A percentile compares a stretch with the other conserved stretches of the same genome.
Evolutionary conservation across 352 stramenopile genomes (phyloP).

Genomic region (Phytophthora brassicae): DNA sequence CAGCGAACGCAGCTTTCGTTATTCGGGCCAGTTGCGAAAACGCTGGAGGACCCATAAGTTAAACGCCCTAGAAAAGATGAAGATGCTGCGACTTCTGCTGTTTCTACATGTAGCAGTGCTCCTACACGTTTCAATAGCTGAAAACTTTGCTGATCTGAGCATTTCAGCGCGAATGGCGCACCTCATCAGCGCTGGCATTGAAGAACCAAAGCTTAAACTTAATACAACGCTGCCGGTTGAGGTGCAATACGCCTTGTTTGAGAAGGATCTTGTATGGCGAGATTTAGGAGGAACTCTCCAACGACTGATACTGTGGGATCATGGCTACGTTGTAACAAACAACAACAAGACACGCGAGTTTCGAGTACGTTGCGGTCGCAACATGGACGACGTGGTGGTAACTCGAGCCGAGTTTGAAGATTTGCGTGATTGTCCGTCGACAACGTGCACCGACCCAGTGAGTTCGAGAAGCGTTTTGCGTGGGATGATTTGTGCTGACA

Average conservation of each 20-base stretch:
- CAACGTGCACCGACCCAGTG: slow-evolving; percentile 21
- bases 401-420: slow-evolving; percentile 28
- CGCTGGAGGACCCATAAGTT: slow-evolving; percentile 4
- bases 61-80: slow-evolving; percentile 13
- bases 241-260: slow-evolving; percentile 30
- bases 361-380: slow-evolving; percentile 35
- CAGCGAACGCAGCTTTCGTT: not conserved
- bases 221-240: slow-evolving; percentile 28
- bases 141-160: slow-evolving; percentile 19
- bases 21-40: slow-evolving; percentile 29
- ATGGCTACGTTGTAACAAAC: slow-evolving; percentile 41
- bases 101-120: slow-evolving; percentile 12
- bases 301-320: slow-evolving; percentile 59
- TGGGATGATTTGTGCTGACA: slow-evolving; percentile 30
- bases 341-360: slow-evolving; percentile 29
- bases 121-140: not conserved
- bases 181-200: slow-evolving; percentile 30
- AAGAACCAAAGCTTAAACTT: slow-evolving; percentile 33
- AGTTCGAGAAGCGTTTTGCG: slow-evolving; percentile 8
- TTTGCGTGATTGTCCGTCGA: slow-evolving; percentile 31
- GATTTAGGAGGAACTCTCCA: slow-evolving; percentile 50
- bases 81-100: not conserved
- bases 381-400: slow-evolving; percentile 50
- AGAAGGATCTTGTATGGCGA: slow-evolving; percentile 32
- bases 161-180: slow-evolving; percentile 35